A percentile compares a stretch with the other conserved stretches of the same genome.
These are phyloP conservation scores for Cystofilobasidium macerans DNA, from an alignment of 768 basidiomycete genomes.

Conservation along the genomic window DNA sequence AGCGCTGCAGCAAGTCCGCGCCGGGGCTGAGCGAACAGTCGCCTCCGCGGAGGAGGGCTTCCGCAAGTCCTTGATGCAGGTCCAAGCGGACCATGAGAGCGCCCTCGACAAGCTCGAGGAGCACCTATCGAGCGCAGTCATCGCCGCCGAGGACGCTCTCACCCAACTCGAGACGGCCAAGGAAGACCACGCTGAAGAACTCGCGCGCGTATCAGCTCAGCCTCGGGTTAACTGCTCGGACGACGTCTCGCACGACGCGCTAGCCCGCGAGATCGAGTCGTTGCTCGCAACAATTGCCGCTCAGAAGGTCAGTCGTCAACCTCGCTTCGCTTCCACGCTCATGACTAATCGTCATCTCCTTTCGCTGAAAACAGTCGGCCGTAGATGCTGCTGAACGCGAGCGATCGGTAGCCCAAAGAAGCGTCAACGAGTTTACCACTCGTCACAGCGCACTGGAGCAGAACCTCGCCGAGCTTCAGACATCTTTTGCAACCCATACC, in stretches of 20 bases:
- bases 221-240: background rate
- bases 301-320: no score
- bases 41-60: constrained; percentile 37
- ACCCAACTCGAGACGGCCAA: constrained; percentile 46
- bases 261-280: no score
- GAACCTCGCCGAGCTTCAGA: constrained; percentile 6
- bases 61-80: constrained; percentile 44
- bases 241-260: no score
- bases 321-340: no score
- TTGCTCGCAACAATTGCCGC: no score
- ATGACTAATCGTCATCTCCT: no score
- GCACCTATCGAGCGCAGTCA: constrained; percentile 9
- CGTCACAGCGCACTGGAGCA: constrained; percentile 44
- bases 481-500: background rate
- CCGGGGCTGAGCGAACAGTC: background rate
- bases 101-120: constrained; percentile 43
- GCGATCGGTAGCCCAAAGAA: no score
- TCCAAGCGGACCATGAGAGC: constrained; percentile 50
- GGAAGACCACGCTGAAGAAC: constrained; percentile 42
- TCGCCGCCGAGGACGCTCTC: constrained; percentile 31
- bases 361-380: no score
- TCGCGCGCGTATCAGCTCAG: constrained; percentile 38
- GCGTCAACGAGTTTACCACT: no score
- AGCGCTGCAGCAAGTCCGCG: constrained; percentile 14
- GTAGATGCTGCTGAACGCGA: no score